Evolutionary conservation across 2,329 filamentous ascomycete genomes (phyloP), one percentile per base, ranked within the genome.

Genomic region (Monosporascus sp.): DNA sequence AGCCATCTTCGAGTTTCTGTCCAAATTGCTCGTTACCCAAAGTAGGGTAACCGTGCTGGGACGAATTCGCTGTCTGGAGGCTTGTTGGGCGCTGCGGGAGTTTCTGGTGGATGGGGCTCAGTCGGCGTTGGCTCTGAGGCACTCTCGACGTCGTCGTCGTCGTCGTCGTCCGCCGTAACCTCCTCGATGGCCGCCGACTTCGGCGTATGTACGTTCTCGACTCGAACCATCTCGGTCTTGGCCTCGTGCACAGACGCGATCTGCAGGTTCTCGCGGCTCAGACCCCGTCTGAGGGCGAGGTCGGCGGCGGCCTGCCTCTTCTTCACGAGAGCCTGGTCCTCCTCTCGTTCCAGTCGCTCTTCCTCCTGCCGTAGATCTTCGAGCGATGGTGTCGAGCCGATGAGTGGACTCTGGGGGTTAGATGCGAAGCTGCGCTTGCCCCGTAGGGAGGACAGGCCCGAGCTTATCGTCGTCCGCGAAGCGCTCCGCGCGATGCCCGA

Each of bases 391-490:
- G 72, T 65, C 3, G 69, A 64, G 24, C 71, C 66, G n/a, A 70
- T 61, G n/a, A 69, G 69, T 24, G 72, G 69, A 11, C 70, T 71
- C 9, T 61, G 60, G 5, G 67, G 65, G n/a, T 69, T 52, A 24
- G 63, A 67, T 26, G 55, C 64, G 49, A 59, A 65, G 48, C 55
- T 56, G 16, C 58, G 58, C 11, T 56, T 57, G 26, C 49, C 58
- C 44, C 57, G 59, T 48, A 65, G 58, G 47, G 58, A 69, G 26
- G 60, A 63, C 26, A 63, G 61, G 20, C 51, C 64, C 3, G 79
- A 81, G 7, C 72, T 72, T n/a, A 84, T 68, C 2, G 80, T 84
- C n/a, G 78, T 81, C 53, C 79, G 73, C n/a, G 82, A 85, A 0
- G 79, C 72, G 9, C 79, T 84, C 52, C 82, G 74, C 7, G 79